phyloP scores from a whole-genome alignment of 441 rosid species.

The Populus hybrid region DNA sequence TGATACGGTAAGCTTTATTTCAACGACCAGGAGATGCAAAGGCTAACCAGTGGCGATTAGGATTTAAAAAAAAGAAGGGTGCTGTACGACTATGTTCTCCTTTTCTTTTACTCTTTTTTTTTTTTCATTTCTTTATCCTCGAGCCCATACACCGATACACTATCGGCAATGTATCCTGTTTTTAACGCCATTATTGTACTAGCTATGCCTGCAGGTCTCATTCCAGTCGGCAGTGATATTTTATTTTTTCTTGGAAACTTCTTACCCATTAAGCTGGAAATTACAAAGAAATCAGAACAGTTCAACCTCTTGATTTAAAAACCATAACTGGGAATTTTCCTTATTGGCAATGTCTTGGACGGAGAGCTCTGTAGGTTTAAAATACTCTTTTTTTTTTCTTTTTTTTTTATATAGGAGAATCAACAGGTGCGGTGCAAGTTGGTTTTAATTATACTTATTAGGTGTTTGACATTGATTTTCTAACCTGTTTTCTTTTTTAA shows the following conservation, averaged over 20 bases:
- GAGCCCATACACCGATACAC: neutral
- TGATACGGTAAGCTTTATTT: neutral
- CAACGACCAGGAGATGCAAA: slow-evolving; percentile 1
- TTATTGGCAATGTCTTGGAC: neutral
- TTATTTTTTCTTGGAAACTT: neutral
- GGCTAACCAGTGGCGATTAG: neutral
- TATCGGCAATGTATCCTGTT: neutral
- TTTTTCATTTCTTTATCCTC: neutral
- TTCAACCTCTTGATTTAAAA: neutral
- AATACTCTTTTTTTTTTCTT: neutral
- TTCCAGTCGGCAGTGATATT: neutral
- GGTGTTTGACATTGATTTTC: slow-evolving; percentile 39
- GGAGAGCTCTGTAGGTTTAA: neutral
- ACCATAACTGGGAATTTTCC: neutral
- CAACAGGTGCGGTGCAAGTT: neutral
- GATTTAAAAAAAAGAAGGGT: neutral
- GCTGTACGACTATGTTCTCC: slow-evolving; percentile 1
- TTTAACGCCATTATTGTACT: neutral
- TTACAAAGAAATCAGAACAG: neutral
- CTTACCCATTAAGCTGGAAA: neutral
- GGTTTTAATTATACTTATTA: neutral
- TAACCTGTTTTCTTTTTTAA: slow-evolving; percentile 23
- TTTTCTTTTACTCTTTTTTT: no score
- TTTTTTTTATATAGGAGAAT: neutral
- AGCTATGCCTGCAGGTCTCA: neutral